A percentile compares a stretch with the other conserved stretches of the same genome.
phyloP scores from a whole-genome alignment of 495 filamentous ascomycete species.

The Talaromyces wortmannii region DNA sequence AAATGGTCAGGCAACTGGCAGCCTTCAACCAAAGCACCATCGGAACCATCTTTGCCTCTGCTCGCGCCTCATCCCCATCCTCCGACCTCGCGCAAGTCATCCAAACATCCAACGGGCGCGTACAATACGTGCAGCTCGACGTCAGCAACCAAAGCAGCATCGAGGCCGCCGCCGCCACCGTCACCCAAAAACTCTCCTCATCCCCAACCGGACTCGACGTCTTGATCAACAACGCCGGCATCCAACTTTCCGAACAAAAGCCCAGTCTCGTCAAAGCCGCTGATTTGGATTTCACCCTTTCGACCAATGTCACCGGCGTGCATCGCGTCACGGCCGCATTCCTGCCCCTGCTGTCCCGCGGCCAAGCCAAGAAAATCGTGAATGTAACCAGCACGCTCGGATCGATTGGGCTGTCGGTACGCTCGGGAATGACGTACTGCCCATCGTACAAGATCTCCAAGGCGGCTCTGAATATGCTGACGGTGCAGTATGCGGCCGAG shows the following conservation, averaged over 20 bases:
- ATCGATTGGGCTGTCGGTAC: conserved; percentile 14
- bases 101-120: conserved; percentile 15
- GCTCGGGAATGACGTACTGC: conserved; percentile 6
- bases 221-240: conserved; percentile 12
- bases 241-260: not conserved
- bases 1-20: conserved; percentile 22
- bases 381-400: conserved; percentile 33
- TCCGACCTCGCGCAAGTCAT: conserved; percentile 17
- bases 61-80: conserved; percentile 17
- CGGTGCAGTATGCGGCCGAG: conserved; percentile 23
- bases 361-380: conserved; percentile 25
- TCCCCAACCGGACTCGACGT: conserved; percentile 13
- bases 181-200: conserved; percentile 22
- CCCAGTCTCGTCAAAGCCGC: conserved; percentile 3
- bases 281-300: conserved; percentile 5
- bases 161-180: conserved; percentile 27
- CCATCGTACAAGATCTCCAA: conserved; percentile 28
- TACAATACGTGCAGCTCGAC: conserved; percentile 40
- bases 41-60: conserved; percentile 26
- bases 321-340: conserved; percentile 3
- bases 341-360: conserved; percentile 5
- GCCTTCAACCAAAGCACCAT: conserved; percentile 19
- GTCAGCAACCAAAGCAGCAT: conserved; percentile 32
- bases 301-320: conserved; percentile 7
- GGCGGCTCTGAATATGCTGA: conserved; percentile 32